phyloP scores from a whole-genome alignment of 192 early-diverging fungal genomes.

The Podila clonocystis region DNA sequence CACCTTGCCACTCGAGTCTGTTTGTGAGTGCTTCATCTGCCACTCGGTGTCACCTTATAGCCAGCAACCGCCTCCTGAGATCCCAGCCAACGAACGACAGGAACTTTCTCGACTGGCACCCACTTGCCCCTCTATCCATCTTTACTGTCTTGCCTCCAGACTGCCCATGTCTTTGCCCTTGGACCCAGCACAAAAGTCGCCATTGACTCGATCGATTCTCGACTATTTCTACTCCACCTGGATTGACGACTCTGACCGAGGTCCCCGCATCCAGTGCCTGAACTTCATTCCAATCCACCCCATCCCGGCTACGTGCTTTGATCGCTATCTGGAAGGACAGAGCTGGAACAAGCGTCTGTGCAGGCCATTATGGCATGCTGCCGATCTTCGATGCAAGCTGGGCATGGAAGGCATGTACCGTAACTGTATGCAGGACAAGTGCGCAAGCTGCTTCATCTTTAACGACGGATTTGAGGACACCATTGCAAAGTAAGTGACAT shows the following conservation, averaged over 20 bases:
- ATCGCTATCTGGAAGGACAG: conserved; percentile 38
- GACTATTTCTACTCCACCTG: conserved; percentile 50
- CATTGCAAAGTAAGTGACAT: conserved; percentile 32
- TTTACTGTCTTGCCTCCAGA: conserved; percentile 43
- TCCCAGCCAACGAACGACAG: conserved; percentile 28
- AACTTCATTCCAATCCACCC: conserved; percentile 54
- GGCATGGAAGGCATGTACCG: conserved; percentile 50
- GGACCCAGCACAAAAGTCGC: conserved; percentile 35
- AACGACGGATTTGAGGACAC: conserved; percentile 44
- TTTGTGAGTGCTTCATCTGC: conserved; percentile 47
- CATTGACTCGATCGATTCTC: conserved; percentile 38
- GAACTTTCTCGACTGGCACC: conserved; percentile 37
- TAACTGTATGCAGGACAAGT: conserved; percentile 53
- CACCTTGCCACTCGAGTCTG: conserved; percentile 36
- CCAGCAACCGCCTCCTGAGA: conserved; percentile 31
- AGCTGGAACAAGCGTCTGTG: conserved; percentile 47
- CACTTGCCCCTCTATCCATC: conserved; percentile 45
- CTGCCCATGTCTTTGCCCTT: conserved; percentile 46
- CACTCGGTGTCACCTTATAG: conserved; percentile 42
- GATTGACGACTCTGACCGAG: conserved; percentile 23
- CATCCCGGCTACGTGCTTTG: conserved; percentile 40
- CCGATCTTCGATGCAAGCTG: conserved; percentile 42
- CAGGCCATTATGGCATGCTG: conserved; percentile 47
- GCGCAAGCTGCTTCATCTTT: conserved; percentile 46
- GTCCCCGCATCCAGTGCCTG: conserved; percentile 35